Conservation (phyloP, 768 basidiomycete genomes). For the Hypholoma fasciculare region DNA sequence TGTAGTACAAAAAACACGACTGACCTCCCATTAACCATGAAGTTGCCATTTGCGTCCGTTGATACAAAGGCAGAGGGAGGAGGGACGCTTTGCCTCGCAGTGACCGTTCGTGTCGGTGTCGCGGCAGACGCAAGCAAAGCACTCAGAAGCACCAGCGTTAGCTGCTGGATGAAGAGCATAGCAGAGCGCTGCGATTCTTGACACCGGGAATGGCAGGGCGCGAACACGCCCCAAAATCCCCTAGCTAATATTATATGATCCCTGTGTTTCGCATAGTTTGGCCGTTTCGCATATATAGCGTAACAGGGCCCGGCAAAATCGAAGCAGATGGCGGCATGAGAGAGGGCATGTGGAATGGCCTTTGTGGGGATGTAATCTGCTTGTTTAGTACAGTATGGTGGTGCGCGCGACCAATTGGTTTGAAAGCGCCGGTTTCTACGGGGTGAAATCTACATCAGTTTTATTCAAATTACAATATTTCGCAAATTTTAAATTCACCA, state of each 20-base stretch:
- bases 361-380: not conserved
- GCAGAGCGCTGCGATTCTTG: no score
- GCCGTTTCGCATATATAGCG: constrained; percentile 7
- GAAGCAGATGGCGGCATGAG: constrained; percentile 13
- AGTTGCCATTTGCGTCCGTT: constrained; percentile 35
- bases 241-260: not conserved
- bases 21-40: constrained; percentile 57
- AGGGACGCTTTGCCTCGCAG: constrained; percentile 24
- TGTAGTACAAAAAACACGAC: constrained; percentile 1
- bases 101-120: constrained; percentile 30
- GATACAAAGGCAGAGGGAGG: constrained; percentile 35
- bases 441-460: no score
- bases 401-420: no score
- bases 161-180: constrained; percentile 8
- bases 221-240: constrained; percentile 1
- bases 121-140: constrained; percentile 34
- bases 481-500: no score
- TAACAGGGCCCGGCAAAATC: constrained; percentile 10
- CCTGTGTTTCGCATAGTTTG: constrained; percentile 15
- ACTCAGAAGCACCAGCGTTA: constrained; percentile 29
- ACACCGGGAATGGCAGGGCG: constrained; percentile 20
- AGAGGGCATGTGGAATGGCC: not conserved
- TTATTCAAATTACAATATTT: no score
- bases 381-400: not conserved
- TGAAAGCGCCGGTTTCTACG: not conserved